A percentile compares a stretch with the other conserved stretches of the same genome.
Evolutionary conservation across 495 filamentous ascomycete genomes (phyloP).

Genomic region (Usnea hakonensis): DNA sequence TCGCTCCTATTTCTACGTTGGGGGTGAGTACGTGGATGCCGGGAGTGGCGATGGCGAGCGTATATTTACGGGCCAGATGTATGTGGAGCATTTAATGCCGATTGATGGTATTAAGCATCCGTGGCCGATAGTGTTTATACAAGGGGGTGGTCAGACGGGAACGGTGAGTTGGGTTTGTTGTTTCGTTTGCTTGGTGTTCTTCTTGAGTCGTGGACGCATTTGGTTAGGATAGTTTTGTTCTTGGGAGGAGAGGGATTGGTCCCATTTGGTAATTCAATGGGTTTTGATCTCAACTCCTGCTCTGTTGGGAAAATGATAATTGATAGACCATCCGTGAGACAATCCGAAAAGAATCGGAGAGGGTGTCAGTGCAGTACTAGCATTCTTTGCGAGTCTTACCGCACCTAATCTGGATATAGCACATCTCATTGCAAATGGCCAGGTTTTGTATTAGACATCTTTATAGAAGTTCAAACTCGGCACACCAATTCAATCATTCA

Average conservation of each 20-base stretch:
- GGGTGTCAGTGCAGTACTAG: background rate
- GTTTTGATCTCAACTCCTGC: no score
- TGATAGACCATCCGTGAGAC: background rate
- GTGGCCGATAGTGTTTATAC: conserved; percentile 46
- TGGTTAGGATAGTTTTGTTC: no score
- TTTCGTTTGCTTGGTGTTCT: background rate
- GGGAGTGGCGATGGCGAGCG: conserved; percentile 27
- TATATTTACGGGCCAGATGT: conserved; percentile 44
- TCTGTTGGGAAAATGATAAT: background rate
- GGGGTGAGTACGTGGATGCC: conserved; percentile 37
- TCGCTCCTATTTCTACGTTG: conserved; percentile 43
- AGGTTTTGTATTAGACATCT: background rate
- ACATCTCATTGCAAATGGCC: background rate
- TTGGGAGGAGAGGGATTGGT: no score
- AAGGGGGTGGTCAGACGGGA: conserved; percentile 45
- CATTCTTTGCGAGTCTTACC: background rate
- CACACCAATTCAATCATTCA: background rate
- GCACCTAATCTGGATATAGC: background rate
- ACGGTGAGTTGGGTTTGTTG: conserved; percentile 32
- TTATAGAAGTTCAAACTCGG: background rate
- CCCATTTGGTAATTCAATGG: no score
- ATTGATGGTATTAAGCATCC: conserved; percentile 12
- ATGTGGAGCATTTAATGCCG: conserved; percentile 48
- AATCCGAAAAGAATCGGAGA: background rate
- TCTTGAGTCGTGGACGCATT: no score